A percentile compares a stretch with the other conserved stretches of the same genome.
Conservation (phyloP, 768 basidiomycete species). For the Scleroderma bovista region DNA sequence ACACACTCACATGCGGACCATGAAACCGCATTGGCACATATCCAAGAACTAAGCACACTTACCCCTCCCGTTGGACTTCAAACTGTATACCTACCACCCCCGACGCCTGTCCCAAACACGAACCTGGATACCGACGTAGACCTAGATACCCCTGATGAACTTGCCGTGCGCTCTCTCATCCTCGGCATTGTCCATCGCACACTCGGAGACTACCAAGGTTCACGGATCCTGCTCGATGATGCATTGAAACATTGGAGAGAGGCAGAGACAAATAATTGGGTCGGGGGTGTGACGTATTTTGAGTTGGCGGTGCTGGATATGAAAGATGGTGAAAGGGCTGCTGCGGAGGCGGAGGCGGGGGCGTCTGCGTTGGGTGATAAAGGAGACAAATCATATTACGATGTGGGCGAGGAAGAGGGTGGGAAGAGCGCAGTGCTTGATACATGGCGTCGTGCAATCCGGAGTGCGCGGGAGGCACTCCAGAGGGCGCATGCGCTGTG, state of each 20-base stretch:
- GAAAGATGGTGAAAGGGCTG: conserved; percentile 46
- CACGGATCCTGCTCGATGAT: conserved; percentile 48
- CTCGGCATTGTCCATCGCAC: conserved; percentile 65
- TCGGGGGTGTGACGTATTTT: conserved; percentile 59
- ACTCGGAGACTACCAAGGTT: conserved; percentile 36
- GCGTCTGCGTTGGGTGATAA: conserved; percentile 3
- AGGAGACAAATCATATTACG: too few species aligned
- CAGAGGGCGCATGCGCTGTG: conserved; percentile 44
- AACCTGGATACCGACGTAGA: conserved; percentile 21
- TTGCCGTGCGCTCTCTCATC: conserved; percentile 61
- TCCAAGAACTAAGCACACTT: conserved; percentile 46
- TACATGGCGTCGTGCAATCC: conserved; percentile 47
- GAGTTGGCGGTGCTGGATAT: conserved; percentile 70
- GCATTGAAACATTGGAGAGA: conserved; percentile 38
- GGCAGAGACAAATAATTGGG: conserved; percentile 59
- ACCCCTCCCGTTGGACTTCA: conserved; percentile 39
- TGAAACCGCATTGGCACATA: conserved; percentile 51
- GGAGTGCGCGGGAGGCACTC: conserved; percentile 43
- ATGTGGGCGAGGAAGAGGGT: too few species aligned
- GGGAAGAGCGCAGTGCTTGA: conserved; percentile 6
- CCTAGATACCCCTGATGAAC: conserved; percentile 67
- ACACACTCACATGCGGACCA: conserved; percentile 57
- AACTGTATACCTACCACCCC: conserved; percentile 20
- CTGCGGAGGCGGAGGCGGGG: conserved; percentile 29
- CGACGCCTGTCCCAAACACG: background rate